Evolutionary conservation across 352 stramenopile genomes (phyloP), one percentile per base, ranked within the genome.

Genomic region (Phytophthora pini): DNA sequence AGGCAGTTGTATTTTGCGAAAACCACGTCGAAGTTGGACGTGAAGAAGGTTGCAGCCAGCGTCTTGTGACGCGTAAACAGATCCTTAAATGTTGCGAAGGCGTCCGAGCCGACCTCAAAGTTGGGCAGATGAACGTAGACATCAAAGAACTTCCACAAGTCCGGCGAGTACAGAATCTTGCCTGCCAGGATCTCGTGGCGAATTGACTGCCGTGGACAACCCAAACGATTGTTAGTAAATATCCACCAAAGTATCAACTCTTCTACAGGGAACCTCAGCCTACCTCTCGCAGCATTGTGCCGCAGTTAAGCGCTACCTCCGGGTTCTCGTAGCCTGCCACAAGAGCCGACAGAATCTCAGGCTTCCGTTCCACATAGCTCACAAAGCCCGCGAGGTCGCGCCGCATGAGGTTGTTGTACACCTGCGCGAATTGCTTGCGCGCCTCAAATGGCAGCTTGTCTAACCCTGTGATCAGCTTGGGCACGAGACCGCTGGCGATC

Each of bases 31-130:
- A 93, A 95, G 54, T 96, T 82, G 39, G 74, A 82, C 38, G 82
- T 80, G 45, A 97, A 90, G 61, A 96, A 97, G 51, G 93, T 84
- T 53, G 87, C 79, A 20, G 87, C 79, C 20, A 95, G 74, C 1
- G 72, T 70, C 76, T 97, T 97, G 85, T 97, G 86, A 54, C 82
- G 80, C 43, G 88, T 97, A 29, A 97, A 81, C 26, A 97, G 62
- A 45, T 97, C 89, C 59, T 93, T 93, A 44, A 98, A 89, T 2
- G 89, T 97, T 17, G 86, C 80, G 57, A 98, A 98, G 22, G 90
- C 90, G 59, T 98, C 93, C 41, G 90, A 96, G 7, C 88, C 90
- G 45, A 98, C 84, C 61, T 98, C 92, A 75, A 98, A 98, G 75
- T 97, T 97, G 27, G 89, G 85, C 39, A 94, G 68, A 68, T 97